Evolutionary conservation across 352 stramenopile species (phyloP), one percentile per base, ranked within the genome.

Genomic region (Phytophthora quininea): DNA sequence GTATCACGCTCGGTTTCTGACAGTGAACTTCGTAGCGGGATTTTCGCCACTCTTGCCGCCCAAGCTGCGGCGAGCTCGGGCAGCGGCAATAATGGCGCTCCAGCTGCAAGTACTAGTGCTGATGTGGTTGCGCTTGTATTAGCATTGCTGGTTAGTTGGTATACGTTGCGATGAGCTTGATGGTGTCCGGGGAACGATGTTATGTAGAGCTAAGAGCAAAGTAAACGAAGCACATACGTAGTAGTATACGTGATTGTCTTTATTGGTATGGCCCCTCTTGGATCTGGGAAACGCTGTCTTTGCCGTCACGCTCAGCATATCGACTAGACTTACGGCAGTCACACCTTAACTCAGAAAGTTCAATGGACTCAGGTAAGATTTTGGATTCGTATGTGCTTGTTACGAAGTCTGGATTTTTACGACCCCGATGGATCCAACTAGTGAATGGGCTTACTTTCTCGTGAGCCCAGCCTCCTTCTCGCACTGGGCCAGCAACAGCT

Each of bases 11-110:
- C 67, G 2, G 61, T 83, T 19, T 55, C 69, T 3, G 51, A 73
- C 14, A 67, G 45, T n/a, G 65, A 82, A 48, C 71, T 83, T 8
- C 78, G 65, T 11, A 86, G 78, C 31, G 65, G 68, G 0, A 68
- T 69, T 29, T 67, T 77, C 32, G 66, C 67, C 7, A 67, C 54
- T 1, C 10, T 71, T 9, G 53, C 69, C 14, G 47, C 42, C 31
- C 54, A 69, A 63, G 42, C 19, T 37, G 37, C 64, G 51, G 58
- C 49, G 6, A 63, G 58, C 4, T 58, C 67, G 27, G 54, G 58
- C 43, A 64, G 58, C 38, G 45, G 37, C 51, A 66, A 50, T 40
- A 54, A 8, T 33, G 58, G 40, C 40, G 38, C 29, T 4, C 7
- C 59, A 31, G 5, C 14, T 5, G n/a, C 46, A 12, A 59, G 37